Percentiles rank a stretch among this genome's conserved stretches.
Conservation (phyloP, 352 stramenopile genomes). For the Globisporangium radiosum region DNA sequence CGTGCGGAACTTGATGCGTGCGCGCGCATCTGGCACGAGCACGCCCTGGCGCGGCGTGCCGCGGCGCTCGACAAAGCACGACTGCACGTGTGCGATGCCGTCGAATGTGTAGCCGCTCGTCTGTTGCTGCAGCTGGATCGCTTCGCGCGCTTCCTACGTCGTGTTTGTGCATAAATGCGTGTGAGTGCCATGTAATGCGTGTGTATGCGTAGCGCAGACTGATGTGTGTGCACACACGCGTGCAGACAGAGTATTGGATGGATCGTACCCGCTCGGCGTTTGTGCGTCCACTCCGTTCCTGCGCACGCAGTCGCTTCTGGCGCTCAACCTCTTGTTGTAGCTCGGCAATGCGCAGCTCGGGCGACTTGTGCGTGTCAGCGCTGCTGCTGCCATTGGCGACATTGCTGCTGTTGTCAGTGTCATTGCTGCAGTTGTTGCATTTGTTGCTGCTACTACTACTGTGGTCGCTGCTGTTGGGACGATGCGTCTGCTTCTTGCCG, state of each 20-base stretch:
- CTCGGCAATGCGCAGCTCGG: constrained; percentile 32
- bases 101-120: constrained; percentile 62
- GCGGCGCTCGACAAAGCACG: constrained; percentile 83
- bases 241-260: background rate
- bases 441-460: background rate
- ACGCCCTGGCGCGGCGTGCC: constrained; percentile 78
- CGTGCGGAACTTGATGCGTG: constrained; percentile 70
- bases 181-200: background rate
- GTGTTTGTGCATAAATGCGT: background rate
- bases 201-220: background rate
- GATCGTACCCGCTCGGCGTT: constrained; percentile 43
- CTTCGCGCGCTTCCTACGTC: constrained; percentile 41
- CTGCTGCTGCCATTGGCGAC: background rate
- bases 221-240: too few species aligned
- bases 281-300: constrained; percentile 68
- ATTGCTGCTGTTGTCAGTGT: background rate
- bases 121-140: constrained; percentile 61
- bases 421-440: background rate
- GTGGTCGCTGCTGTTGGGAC: background rate
- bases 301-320: constrained; percentile 61
- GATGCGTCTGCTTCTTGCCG: background rate
- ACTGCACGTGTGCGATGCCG: constrained; percentile 64
- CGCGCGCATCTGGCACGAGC: constrained; percentile 57
- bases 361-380: background rate
- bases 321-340: constrained; percentile 60